These are phyloP conservation scores for Pneumocystis wakefieldiae DNA, from an alignment of 1,139 yeast genomes.

Conservation along the genomic window DNA sequence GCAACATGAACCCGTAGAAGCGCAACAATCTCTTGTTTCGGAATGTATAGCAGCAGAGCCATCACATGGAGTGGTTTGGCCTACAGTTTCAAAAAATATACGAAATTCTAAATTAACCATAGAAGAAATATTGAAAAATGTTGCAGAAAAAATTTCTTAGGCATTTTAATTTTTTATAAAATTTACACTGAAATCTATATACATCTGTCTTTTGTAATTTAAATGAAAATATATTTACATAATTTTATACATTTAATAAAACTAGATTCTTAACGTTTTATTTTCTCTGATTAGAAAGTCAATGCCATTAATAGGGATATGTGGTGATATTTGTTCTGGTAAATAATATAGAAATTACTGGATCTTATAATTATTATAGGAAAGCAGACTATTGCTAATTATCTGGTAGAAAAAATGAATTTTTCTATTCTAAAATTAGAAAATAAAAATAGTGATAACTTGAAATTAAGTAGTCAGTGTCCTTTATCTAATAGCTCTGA, in stretches of 20 bases:
- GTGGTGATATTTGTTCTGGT: neutral
- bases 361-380: neutral
- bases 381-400: neutral
- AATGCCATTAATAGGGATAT: neutral
- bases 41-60: slow-evolving; percentile 35
- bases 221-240: neutral
- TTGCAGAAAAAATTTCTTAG: slow-evolving; percentile 18
- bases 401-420: neutral
- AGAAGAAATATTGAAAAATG: slow-evolving; percentile 25
- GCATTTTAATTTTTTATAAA: neutral
- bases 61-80: slow-evolving; percentile 47
- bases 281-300: neutral
- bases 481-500: neutral
- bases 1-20: slow-evolving; percentile 23
- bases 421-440: neutral
- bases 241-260: neutral
- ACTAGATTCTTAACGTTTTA: neutral
- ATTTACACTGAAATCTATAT: neutral
- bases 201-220: neutral
- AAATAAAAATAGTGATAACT: neutral
- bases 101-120: slow-evolving; percentile 29
- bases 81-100: slow-evolving; percentile 31
- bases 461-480: neutral
- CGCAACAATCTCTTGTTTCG: slow-evolving; percentile 20
- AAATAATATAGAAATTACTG: neutral